Evolutionary conservation across 306 rosid species (phyloP).

Genomic region (Quercus parvula): DNA sequence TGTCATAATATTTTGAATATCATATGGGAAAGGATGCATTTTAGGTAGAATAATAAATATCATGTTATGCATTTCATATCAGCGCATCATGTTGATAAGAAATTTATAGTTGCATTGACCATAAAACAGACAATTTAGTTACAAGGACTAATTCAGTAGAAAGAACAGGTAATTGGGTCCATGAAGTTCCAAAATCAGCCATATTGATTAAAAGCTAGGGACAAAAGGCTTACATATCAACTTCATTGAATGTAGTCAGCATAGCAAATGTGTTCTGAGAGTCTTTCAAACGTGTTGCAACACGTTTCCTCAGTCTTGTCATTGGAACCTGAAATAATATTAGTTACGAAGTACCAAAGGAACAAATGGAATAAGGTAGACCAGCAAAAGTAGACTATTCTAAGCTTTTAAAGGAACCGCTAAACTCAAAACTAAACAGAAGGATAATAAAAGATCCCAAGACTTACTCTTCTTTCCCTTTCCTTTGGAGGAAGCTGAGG

Average conservation of each 20-base stretch:
- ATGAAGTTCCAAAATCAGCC: neutral
- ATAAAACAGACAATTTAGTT: neutral
- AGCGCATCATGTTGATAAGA: neutral
- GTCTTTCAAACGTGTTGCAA: conserved; percentile 65
- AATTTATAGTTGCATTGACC: neutral
- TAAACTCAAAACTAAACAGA: neutral
- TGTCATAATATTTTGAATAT: neutral
- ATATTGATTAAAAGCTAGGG: neutral
- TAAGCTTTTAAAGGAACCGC: too few species aligned
- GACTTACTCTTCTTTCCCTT: conserved; percentile 65
- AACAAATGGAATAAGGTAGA: neutral
- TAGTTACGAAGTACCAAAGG: neutral
- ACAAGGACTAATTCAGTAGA: neutral
- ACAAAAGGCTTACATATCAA: conserved; percentile 49
- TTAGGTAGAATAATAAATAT: neutral
- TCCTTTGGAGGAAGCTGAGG: conserved; percentile 40
- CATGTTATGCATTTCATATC: neutral
- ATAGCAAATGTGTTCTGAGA: conserved; percentile 65
- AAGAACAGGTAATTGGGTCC: neutral
- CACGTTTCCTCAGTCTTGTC: conserved; percentile 68
- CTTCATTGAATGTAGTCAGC: conserved; percentile 67
- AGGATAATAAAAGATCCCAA: conserved; percentile 6
- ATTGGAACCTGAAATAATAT: conserved; percentile 48
- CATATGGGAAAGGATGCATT: neutral
- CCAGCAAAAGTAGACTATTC: neutral